These are phyloP conservation scores for Podaxis sp. DNA, from an alignment of 768 basidiomycete genomes.

Conservation along the genomic window DNA sequence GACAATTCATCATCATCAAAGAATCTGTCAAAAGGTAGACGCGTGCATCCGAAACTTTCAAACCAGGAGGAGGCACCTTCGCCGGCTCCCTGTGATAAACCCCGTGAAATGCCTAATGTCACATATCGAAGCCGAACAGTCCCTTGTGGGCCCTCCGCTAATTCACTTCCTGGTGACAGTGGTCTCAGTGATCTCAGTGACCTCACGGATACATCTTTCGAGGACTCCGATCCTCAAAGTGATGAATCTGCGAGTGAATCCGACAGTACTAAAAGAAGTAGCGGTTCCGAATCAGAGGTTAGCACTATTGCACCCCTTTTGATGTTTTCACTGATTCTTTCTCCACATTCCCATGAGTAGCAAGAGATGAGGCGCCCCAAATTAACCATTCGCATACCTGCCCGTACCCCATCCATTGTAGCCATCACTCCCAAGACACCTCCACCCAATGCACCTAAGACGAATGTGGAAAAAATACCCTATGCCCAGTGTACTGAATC, in stretches of 20 bases:
- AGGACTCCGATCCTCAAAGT: slow-evolving; percentile 20
- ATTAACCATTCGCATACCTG: not conserved
- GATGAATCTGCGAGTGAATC: slow-evolving; percentile 2
- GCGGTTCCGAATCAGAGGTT: slow-evolving; percentile 2
- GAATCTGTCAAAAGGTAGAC: not conserved
- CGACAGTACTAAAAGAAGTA: not conserved
- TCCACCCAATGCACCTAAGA: not conserved
- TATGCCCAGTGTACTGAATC: not conserved
- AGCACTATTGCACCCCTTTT: not conserved
- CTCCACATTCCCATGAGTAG: not conserved
- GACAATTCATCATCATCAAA: not conserved
- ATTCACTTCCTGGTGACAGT: slow-evolving; percentile 26
- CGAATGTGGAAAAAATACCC: not conserved
- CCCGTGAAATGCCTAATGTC: not conserved
- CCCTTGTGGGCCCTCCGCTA: not conserved
- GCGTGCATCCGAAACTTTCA: not conserved
- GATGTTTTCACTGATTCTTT: not conserved
- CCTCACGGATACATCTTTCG: slow-evolving; percentile 24
- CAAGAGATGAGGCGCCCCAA: not conserved
- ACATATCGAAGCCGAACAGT: slow-evolving; percentile 16
- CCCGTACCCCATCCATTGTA: not conserved
- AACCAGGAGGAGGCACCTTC: not conserved
- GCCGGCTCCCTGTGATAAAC: not conserved
- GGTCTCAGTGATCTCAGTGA: slow-evolving; percentile 26
- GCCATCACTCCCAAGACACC: not conserved